These are phyloP conservation scores for Acorus gramineus DNA, from an alignment of 106 monocot species.

Conservation along the genomic window DNA sequence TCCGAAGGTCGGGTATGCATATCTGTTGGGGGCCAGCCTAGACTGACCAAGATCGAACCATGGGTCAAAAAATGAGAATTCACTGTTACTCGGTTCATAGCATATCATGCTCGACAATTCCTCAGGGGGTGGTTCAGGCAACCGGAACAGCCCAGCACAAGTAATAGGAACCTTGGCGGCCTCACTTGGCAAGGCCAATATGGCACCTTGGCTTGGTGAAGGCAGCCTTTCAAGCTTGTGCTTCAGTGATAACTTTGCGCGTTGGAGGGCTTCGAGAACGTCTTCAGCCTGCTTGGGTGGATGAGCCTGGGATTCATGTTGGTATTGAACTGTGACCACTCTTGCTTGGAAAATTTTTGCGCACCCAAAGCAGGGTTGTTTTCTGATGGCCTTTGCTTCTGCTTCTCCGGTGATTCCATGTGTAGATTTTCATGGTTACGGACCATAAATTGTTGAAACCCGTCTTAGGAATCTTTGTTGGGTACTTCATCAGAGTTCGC, in stretches of 20 bases:
- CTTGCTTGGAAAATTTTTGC: conserved; percentile 1
- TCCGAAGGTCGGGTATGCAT: too few relatives aligned
- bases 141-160: too few relatives aligned
- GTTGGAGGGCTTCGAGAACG: conserved; percentile 52
- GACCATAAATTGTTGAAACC: conserved; percentile 4
- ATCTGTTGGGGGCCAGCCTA: too few relatives aligned
- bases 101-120: too few relatives aligned
- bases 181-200: too few relatives aligned
- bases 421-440: conserved; percentile 1
- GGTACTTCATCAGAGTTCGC: not conserved
- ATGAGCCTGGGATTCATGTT: conserved; percentile 4
- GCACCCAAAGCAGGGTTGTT: conserved; percentile 14
- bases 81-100: too few relatives aligned
- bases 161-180: too few relatives aligned
- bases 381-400: not conserved
- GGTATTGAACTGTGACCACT: conserved; percentile 5
- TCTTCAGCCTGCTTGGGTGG: conserved; percentile 13
- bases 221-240: conserved; percentile 19
- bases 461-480: not conserved
- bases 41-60: too few relatives aligned
- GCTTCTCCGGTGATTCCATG: not conserved
- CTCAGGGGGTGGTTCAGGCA: too few relatives aligned
- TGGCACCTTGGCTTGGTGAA: not conserved
- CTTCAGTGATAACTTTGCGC: conserved; percentile 47
- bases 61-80: too few relatives aligned